phyloP scores from a whole-genome alignment of 228 moss, liverwort and hornwort species.

The Sphagnum magellanicum region DNA sequence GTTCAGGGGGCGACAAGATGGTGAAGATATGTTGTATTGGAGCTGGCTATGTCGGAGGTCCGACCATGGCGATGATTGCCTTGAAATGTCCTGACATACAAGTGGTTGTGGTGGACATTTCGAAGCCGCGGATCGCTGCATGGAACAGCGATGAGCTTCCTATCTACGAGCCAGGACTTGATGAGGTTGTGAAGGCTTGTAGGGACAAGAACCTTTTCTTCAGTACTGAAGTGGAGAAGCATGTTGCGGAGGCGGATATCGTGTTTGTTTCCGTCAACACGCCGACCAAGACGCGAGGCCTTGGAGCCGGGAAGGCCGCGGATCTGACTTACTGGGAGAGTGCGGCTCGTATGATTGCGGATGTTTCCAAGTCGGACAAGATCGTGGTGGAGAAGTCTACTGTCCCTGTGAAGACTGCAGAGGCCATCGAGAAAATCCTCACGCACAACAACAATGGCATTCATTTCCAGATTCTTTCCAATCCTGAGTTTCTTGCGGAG shows the following conservation, averaged over 20 bases:
- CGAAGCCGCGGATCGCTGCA: constrained; percentile 76
- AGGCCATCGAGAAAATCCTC: constrained; percentile 92
- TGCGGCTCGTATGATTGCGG: constrained; percentile 90
- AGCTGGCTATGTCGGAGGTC: constrained; percentile 91
- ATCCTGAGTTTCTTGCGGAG: constrained; percentile 91
- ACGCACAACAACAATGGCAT: constrained; percentile 89
- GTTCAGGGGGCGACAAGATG: constrained; percentile 17
- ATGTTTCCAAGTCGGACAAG: constrained; percentile 85
- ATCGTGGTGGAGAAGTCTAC: constrained; percentile 98
- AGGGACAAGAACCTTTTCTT: constrained; percentile 80
- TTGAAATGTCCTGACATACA: constrained; percentile 69
- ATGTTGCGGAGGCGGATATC: constrained; percentile 75
- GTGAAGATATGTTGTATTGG: constrained; percentile 98
- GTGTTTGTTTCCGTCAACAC: constrained; percentile 91
- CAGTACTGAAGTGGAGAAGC: constrained; percentile 70
- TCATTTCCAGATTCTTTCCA: constrained; percentile 93
- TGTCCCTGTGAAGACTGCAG: constrained; percentile 90
- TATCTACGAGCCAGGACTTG: constrained; percentile 84
- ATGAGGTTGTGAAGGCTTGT: constrained; percentile 68
- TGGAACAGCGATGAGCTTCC: constrained; percentile 88
- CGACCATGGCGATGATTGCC: constrained; percentile 97
- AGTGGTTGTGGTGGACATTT: constrained; percentile 87
- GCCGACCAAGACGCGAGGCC: constrained; percentile 80
- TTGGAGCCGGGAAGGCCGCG: constrained; percentile 86
- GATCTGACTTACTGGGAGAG: constrained; percentile 98